Conservation (phyloP, 495 filamentous ascomycete genomes). For the Penicillium longicatenatum region DNA sequence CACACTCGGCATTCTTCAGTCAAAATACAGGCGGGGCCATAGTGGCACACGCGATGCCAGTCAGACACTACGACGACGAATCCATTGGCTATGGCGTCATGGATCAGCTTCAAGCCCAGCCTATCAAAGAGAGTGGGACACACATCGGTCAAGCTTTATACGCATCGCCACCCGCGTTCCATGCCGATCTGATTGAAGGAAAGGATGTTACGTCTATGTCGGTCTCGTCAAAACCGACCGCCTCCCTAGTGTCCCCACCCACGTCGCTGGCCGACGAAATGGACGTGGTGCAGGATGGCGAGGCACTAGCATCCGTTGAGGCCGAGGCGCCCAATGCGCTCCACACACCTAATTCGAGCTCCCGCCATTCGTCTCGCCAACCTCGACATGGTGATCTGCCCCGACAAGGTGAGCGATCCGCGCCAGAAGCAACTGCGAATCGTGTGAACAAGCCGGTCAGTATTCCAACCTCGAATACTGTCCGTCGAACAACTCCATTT, state of each 20-base stretch:
- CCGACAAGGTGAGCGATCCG: constrained; percentile 33
- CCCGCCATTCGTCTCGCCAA: constrained; percentile 53
- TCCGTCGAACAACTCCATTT: constrained; percentile 36
- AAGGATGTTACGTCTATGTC: constrained; percentile 35
- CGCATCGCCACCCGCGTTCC: constrained; percentile 42
- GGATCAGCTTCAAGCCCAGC: constrained; percentile 9
- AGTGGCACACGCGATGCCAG: constrained; percentile 13
- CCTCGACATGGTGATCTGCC: constrained; percentile 9
- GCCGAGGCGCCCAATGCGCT: constrained; percentile 36
- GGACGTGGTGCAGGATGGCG: constrained; percentile 39
- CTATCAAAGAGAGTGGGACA: constrained; percentile 21
- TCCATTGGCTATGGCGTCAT: constrained; percentile 5
- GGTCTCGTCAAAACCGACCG: constrained; percentile 38
- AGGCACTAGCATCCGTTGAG: constrained; percentile 36
- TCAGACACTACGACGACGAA: constrained; percentile 15
- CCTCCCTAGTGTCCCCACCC: constrained; percentile 53
- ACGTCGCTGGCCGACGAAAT: constrained; percentile 53
- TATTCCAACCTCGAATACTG: constrained; percentile 22
- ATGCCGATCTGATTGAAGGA: constrained; percentile 35
- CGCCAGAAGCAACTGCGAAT: constrained; percentile 37
- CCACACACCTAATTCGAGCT: constrained; percentile 50
- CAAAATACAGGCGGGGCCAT: constrained; percentile 13
- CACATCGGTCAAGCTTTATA: constrained; percentile 33
- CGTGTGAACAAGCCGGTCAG: constrained; percentile 32
- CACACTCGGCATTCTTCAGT: constrained; percentile 26